Evolutionary conservation across 768 basidiomycete species (phyloP).

Genomic region (Tylopilus rubrobrunneus): DNA sequence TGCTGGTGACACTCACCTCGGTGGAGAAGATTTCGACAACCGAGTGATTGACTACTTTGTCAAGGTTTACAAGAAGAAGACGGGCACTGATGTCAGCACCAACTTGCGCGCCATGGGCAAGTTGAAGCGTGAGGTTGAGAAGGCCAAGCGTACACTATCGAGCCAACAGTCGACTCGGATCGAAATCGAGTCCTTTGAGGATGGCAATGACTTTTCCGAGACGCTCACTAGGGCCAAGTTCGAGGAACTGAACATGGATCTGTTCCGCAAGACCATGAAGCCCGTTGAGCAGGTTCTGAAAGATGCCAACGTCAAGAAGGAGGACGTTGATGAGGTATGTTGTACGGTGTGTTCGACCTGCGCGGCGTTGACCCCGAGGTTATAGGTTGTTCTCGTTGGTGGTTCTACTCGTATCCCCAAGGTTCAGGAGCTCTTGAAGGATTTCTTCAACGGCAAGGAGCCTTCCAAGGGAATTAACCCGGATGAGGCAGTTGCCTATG

Average conservation of each 20-base stretch:
- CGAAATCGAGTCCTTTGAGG: conserved; percentile 70
- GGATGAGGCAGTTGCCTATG: conserved; percentile 98
- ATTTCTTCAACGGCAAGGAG: conserved; percentile 95
- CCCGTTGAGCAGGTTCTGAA: conserved; percentile 98
- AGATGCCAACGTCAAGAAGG: conserved; percentile 98
- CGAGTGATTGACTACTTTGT: conserved; percentile 86
- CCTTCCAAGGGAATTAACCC: conserved; percentile 99
- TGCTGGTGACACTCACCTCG: conserved; percentile 91
- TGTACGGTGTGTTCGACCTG: background rate
- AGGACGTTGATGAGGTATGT: conserved; percentile 83
- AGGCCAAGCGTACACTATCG: conserved; percentile 90
- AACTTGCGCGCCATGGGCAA: conserved; percentile 87
- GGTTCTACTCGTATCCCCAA: conserved; percentile 99
- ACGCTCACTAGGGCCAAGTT: conserved; percentile 97
- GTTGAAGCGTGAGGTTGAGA: conserved; percentile 91
- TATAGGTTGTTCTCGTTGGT: conserved; percentile 82
- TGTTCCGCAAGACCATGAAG: conserved; percentile 99
- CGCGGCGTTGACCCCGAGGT: background rate
- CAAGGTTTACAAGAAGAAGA: conserved; percentile 91
- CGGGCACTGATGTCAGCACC: conserved; percentile 73
- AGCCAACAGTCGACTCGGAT: conserved; percentile 86
- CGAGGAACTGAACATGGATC: conserved; percentile 97
- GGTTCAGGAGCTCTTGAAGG: conserved; percentile 97
- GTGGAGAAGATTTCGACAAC: conserved; percentile 96
- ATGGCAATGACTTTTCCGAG: conserved; percentile 87